phyloP scores from a whole-genome alignment of 345 rosid species.

The Streptanthus diversifolius region DNA sequence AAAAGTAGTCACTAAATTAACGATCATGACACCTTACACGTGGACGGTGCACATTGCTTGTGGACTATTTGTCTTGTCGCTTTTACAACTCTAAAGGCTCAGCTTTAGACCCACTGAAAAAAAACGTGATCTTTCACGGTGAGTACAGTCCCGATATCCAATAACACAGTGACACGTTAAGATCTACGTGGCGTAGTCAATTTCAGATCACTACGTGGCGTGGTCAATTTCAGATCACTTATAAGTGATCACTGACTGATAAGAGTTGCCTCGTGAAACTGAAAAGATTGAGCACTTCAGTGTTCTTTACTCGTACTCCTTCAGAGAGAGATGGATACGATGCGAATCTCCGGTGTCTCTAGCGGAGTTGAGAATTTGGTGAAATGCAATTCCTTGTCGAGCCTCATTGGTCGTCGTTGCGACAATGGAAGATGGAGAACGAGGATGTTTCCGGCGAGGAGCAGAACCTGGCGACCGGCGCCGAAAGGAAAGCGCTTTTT shows the following conservation, averaged over 20 bases:
- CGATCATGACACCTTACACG: conserved; percentile 16
- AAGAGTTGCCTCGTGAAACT: conserved; percentile 17
- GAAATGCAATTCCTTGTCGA: conserved; percentile 28
- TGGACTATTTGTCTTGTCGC: neutral
- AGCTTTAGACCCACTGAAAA: conserved; percentile 1
- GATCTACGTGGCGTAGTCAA: neutral
- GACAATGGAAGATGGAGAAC: conserved; percentile 14
- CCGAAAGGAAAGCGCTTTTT: conserved; percentile 9
- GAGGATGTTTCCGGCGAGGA: conserved; percentile 35
- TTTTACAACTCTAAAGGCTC: neutral
- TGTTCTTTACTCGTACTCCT: neutral
- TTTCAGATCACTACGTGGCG: conserved; percentile 28
- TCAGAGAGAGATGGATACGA: conserved; percentile 22
- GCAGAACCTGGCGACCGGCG: conserved; percentile 20
- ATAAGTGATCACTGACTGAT: conserved; percentile 25
- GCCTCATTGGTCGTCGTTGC: conserved; percentile 33
- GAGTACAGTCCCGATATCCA: neutral
- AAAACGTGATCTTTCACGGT: conserved; percentile 16
- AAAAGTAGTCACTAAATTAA: neutral
- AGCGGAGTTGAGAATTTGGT: conserved; percentile 18
- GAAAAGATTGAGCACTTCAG: neutral
- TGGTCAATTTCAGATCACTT: conserved; percentile 10
- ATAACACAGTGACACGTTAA: neutral
- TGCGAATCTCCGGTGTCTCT: conserved; percentile 33
- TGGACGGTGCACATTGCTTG: conserved; percentile 18